A percentile compares a stretch with the other conserved stretches of the same genome.
These are phyloP conservation scores for Beauveria pseudobassiana DNA, from an alignment of 2,329 filamentous ascomycete genomes.

Conservation along the genomic window DNA sequence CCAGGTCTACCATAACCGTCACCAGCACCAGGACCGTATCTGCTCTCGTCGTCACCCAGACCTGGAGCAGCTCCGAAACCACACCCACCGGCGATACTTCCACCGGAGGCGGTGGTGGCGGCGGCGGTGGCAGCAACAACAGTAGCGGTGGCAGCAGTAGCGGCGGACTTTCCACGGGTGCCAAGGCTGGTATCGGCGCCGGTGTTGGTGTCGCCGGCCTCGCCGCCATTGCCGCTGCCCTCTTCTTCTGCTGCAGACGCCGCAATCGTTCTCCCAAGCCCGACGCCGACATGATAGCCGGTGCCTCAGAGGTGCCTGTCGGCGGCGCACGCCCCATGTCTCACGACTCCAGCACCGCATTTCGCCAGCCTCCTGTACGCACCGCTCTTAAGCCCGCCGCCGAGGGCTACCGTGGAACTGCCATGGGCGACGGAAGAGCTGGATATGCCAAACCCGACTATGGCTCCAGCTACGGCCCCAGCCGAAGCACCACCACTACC, in stretches of 20 bases:
- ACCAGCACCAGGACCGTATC: constrained; percentile 27
- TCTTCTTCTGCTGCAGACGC: constrained; percentile 25
- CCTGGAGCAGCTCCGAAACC: constrained; percentile 21
- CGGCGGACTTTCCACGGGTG: constrained; percentile 31
- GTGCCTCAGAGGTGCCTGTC: constrained; percentile 36
- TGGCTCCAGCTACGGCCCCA: constrained; percentile 21
- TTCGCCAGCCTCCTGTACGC: constrained; percentile 21
- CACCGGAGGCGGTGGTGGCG: constrained; percentile 11
- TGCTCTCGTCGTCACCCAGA: constrained; percentile 19
- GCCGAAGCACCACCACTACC: constrained; percentile 16
- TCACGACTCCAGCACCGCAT: constrained; percentile 19
- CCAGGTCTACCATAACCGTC: constrained; percentile 30
- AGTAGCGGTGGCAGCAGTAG: constrained; percentile 3
- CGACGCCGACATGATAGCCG: constrained; percentile 32
- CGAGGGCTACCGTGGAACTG: constrained; percentile 34
- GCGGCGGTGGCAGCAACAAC: constrained; percentile 12
- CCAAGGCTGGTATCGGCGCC: constrained; percentile 37
- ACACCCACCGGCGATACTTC: constrained; percentile 16
- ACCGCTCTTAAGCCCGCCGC: constrained; percentile 18
- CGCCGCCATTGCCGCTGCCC: constrained; percentile 21
- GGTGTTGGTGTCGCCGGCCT: constrained; percentile 31
- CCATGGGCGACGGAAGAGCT: constrained; percentile 30
- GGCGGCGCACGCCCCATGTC: constrained; percentile 28
- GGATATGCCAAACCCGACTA: constrained; percentile 33
- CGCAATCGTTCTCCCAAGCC: constrained; percentile 23